Evolutionary conservation across 2,329 filamentous ascomycete species (phyloP).

Genomic region (Fusarium sp.): DNA sequence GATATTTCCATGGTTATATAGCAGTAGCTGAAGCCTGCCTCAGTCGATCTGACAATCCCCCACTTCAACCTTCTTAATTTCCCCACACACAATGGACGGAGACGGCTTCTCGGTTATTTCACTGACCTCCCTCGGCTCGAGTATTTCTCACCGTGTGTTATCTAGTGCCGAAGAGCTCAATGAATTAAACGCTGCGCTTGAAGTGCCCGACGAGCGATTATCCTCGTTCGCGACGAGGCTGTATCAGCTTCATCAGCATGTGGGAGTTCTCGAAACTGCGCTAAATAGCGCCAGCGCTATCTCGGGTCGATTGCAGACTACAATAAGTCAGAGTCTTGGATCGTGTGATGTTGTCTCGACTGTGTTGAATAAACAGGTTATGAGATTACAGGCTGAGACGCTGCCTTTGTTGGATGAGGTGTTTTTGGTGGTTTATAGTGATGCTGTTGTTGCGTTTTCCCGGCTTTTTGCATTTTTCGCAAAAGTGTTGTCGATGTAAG

Average conservation of each 20-base stretch:
- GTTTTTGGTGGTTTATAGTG: constrained; percentile 43
- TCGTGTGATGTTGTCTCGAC: constrained; percentile 48
- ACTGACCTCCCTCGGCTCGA: constrained; percentile 48
- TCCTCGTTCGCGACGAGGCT: constrained; percentile 41
- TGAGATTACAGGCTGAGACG: constrained; percentile 47
- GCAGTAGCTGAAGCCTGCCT: constrained; percentile 1
- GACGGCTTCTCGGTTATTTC: constrained; percentile 52
- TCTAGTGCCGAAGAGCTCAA: constrained; percentile 49
- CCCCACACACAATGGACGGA: constrained; percentile 46
- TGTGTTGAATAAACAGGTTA: constrained; percentile 50
- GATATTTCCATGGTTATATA: constrained; percentile 6
- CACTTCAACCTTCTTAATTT: background rate
- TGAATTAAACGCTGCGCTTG: constrained; percentile 38
- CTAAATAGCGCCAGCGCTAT: constrained; percentile 43
- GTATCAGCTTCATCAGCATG: constrained; percentile 42
- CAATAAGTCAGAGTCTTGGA: constrained; percentile 44
- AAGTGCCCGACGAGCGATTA: constrained; percentile 34
- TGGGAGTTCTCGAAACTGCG: constrained; percentile 43
- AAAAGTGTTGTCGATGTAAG: constrained; percentile 43
- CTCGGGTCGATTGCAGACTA: constrained; percentile 47
- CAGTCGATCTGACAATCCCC: constrained; percentile 8
- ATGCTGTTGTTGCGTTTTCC: constrained; percentile 42
- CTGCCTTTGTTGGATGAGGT: constrained; percentile 40
- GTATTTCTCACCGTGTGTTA: constrained; percentile 48
- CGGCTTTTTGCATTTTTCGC: constrained; percentile 43